A percentile compares a stretch with the other conserved stretches of the same genome.
Conservation (phyloP, 176 grass and related monocot genomes). For the Eragrostis curvula region DNA sequence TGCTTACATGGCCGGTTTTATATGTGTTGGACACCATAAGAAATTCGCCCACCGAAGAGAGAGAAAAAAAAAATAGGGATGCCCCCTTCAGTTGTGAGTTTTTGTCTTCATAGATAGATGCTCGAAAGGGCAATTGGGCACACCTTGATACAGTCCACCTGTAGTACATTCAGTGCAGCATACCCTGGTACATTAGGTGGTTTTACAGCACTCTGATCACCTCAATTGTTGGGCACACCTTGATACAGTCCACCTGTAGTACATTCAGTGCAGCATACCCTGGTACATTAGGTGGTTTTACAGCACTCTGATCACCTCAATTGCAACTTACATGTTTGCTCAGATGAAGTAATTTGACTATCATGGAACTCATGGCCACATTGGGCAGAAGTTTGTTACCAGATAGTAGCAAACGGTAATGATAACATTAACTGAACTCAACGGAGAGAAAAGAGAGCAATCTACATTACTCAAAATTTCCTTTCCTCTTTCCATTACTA, state of each 20-base stretch:
- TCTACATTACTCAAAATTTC: slow-evolving; percentile 52
- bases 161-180: not conserved
- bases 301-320: slow-evolving; percentile 23
- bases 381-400: slow-evolving; percentile 9
- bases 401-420: slow-evolving; percentile 24
- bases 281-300: slow-evolving; percentile 4
- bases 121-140: not conserved
- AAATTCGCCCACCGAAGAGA: slow-evolving; percentile 3
- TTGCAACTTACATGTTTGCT: slow-evolving; percentile 24
- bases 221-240: not conserved
- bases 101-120: slow-evolving; percentile 14
- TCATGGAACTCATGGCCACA: slow-evolving; percentile 8
- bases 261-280: not conserved
- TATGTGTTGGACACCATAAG: slow-evolving; percentile 12
- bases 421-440: slow-evolving; percentile 25
- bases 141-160: not conserved
- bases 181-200: not conserved
- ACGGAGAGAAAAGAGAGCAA: slow-evolving; percentile 43
- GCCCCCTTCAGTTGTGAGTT: not conserved
- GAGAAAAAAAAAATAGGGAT: not conserved
- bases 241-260: not conserved
- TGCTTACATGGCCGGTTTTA: slow-evolving; percentile 12
- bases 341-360: slow-evolving; percentile 7
- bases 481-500: slow-evolving; percentile 45
- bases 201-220: slow-evolving; percentile 19